These are phyloP conservation scores for Cavenderia fasciculata DNA, from an alignment of 78 protist genomes.

Conservation along the genomic window DNA sequence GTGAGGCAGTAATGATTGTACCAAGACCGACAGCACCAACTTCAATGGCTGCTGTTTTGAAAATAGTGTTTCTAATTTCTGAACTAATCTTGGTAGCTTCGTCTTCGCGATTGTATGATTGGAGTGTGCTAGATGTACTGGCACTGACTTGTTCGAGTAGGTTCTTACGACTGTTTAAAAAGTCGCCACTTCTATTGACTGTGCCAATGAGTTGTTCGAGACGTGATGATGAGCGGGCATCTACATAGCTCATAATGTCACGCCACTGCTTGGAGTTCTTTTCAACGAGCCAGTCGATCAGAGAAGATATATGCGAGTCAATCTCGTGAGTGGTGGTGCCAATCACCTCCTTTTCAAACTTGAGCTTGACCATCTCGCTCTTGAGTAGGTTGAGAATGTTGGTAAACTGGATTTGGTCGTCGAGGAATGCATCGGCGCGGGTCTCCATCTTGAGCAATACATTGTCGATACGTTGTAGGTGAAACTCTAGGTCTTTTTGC, in stretches of 20 bases:
- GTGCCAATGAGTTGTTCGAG: constrained; percentile 26
- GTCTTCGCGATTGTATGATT: constrained; percentile 11
- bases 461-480: constrained; percentile 69
- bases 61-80: constrained; percentile 40
- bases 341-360: constrained; percentile 68
- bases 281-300: constrained; percentile 76
- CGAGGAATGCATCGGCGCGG: constrained; percentile 71
- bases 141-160: constrained; percentile 16
- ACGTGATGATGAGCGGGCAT: constrained; percentile 21
- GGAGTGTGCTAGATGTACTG: background rate
- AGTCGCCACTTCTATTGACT: constrained; percentile 29
- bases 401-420: constrained; percentile 41
- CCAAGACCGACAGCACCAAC: constrained; percentile 63
- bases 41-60: constrained; percentile 39
- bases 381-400: constrained; percentile 17
- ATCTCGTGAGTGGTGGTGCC: constrained; percentile 42
- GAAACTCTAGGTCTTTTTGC: constrained; percentile 42
- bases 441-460: constrained; percentile 58
- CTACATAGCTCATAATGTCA: constrained; percentile 35
- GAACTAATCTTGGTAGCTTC: constrained; percentile 5
- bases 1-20: constrained; percentile 21
- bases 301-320: constrained; percentile 36
- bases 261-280: constrained; percentile 56
- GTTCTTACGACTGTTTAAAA: constrained; percentile 3
- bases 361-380: constrained; percentile 3